Percentiles rank a stretch among this genome's conserved stretches.
Evolutionary conservation across 2,329 filamentous ascomycete species (phyloP).

Genomic region (Fusarium nematophilum): DNA sequence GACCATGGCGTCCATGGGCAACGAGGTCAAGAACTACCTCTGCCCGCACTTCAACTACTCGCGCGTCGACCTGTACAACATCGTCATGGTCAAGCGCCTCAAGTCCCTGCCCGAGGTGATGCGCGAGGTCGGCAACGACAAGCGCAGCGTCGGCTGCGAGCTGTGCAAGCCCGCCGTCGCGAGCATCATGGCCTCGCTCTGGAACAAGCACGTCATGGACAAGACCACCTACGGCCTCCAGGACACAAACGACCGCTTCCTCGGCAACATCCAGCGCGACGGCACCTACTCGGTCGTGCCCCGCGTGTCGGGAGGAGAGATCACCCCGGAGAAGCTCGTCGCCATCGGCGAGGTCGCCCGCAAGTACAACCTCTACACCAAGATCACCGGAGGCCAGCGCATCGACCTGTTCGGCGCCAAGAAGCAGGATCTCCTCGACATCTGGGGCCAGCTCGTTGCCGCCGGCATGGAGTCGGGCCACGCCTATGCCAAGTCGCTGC

Average conservation of each 20-base stretch:
- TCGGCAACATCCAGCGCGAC: conserved; percentile 91
- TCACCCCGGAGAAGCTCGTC: conserved; percentile 87
- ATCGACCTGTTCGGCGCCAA: conserved; percentile 94
- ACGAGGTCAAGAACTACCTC: conserved; percentile 87
- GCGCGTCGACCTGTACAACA: conserved; percentile 89
- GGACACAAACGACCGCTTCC: conserved; percentile 89
- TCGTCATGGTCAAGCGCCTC: conserved; percentile 83
- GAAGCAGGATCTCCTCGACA: conserved; percentile 85
- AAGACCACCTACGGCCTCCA: conserved; percentile 78
- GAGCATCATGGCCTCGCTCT: conserved; percentile 83
- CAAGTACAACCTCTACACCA: conserved; percentile 86
- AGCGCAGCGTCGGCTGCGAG: conserved; percentile 82
- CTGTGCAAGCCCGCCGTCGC: conserved; percentile 85
- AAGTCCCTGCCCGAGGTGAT: conserved; percentile 81
- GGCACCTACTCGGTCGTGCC: conserved; percentile 92
- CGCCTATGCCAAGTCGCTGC: conserved; percentile 88
- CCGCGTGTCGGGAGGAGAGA: conserved; percentile 85
- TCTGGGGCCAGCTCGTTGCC: conserved; percentile 83
- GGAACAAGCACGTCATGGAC: conserved; percentile 86
- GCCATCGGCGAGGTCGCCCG: conserved; percentile 86
- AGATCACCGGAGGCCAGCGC: conserved; percentile 91
- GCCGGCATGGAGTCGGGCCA: conserved; percentile 92
- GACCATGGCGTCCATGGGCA: conserved; percentile 85
- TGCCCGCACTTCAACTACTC: conserved; percentile 88
- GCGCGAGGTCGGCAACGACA: conserved; percentile 78